Base-by-base conservation (phyloP, 2,329 filamentous ascomycete genomes). In the Daldinia eschscholtzii region DNA sequence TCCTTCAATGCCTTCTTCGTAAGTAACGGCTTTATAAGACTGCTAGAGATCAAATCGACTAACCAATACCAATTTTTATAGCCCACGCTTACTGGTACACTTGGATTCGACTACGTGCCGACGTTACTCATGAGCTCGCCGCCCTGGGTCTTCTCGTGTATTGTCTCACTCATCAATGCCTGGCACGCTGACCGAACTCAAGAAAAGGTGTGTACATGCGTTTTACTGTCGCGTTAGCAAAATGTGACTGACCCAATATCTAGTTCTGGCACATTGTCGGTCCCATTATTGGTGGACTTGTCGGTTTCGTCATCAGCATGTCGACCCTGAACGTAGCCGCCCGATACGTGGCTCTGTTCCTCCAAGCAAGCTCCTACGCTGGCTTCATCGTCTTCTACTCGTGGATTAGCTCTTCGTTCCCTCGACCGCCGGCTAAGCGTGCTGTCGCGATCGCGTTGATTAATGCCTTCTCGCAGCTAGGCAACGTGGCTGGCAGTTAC, bases 221-320 rank as follows among this genome's bases (percentile, higher is more conserved):
- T 5, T 20, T 26, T 26, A 46, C 12, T 46, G 15, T 15, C 20
- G 1, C 35, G 4, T 18, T 15, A 35, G 5, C 50, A 13, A 37
- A 37, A 15, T 6, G 2, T 33, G 18, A 28, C 65, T 70, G 52
- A 64, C 37, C 61, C 37, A 39, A 37, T 4, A 18, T 13, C 20
- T 65, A 87, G 82, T 88, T 88, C 78, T 88, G 85, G 81, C 88
- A 90, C 76, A 87, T 89, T 64, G 78, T 82, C 15, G 81, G 83
- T 3, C 87, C 87, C 4, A 85, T 89, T 48, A 65, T 81, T 46
- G 80, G 86, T 48, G 87, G 87, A n/a, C 75, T 88, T 1, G 72
- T 85, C 7, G 87, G 87, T 20, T 89, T 89, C 77, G 74, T 89
- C 75, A 89, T 89, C 73, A 84, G 83, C 79, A 89, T 89, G 84